These are phyloP conservation scores for Oryza australiensis DNA, from an alignment of 176 grass and related monocot species.

Conservation along the genomic window DNA sequence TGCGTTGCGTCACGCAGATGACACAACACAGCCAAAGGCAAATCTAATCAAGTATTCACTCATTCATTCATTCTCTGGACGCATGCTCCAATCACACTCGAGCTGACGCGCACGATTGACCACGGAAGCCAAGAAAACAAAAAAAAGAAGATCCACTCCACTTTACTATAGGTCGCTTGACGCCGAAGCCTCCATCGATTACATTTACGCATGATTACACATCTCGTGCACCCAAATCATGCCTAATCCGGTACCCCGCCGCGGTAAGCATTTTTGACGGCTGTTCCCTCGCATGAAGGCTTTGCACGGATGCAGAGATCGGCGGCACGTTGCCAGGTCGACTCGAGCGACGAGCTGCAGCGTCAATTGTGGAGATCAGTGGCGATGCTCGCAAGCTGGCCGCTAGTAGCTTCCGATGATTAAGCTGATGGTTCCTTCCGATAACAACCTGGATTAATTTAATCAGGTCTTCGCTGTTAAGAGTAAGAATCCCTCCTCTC, in stretches of 20 bases:
- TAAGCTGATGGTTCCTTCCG: no score
- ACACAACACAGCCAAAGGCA: background rate
- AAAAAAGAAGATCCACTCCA: background rate
- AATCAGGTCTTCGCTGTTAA: background rate
- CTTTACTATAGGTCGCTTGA: background rate
- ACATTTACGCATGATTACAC: background rate
- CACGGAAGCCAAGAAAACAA: no score
- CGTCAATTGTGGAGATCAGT: background rate
- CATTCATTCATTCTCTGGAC: background rate
- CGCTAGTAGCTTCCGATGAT: background rate
- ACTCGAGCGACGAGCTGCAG: background rate
- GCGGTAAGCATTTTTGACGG: background rate
- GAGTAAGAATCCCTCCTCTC: background rate
- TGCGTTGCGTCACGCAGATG: background rate
- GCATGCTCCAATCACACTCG: background rate
- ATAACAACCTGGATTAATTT: background rate
- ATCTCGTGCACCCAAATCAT: background rate
- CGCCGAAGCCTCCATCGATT: background rate
- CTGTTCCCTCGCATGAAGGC: background rate
- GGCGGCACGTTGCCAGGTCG: constrained; percentile 11
- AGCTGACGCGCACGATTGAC: background rate
- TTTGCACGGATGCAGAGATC: background rate
- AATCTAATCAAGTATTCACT: background rate
- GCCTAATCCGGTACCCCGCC: background rate
- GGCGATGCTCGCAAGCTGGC: background rate